phyloP scores from a whole-genome alignment of 148 eudicot genomes.

The Chenopodium album region DNA sequence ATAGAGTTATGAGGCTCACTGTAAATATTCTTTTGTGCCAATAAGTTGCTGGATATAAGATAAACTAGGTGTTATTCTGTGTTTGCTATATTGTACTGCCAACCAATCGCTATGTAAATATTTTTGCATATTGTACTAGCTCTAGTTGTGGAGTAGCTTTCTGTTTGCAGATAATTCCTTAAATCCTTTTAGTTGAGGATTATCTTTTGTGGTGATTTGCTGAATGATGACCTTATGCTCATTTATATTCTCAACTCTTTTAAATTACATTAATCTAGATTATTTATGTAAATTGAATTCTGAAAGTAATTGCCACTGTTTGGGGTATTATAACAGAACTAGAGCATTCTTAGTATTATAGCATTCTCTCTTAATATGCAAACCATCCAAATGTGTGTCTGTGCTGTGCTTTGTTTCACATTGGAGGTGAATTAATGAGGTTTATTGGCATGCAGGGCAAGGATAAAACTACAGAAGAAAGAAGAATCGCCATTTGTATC shows the following conservation, averaged over 20 bases:
- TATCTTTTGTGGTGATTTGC: neutral
- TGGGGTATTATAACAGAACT: neutral
- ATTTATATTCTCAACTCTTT: neutral
- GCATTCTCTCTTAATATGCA: neutral
- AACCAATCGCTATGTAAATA: neutral
- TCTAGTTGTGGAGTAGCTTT: neutral
- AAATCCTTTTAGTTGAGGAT: neutral
- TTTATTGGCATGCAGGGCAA: slow-evolving; percentile 34
- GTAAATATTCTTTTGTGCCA: neutral
- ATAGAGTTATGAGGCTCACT: neutral
- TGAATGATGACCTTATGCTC: neutral
- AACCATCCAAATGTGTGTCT: neutral
- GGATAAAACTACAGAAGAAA: slow-evolving; percentile 48
- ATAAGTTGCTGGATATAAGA: neutral
- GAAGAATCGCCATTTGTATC: slow-evolving; percentile 44
- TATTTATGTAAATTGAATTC: neutral
- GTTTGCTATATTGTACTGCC: neutral
- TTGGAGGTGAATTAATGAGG: neutral
- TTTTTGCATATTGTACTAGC: neutral
- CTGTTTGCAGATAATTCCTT: neutral
- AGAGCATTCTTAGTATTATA: neutral
- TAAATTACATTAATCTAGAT: neutral
- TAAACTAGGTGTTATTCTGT: neutral
- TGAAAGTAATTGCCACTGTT: neutral
- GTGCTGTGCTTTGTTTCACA: neutral